Percentiles rank a stretch among this genome's conserved stretches.
Evolutionary conservation across 371 early-diverging fungal genomes (phyloP).

Genomic region (Mortierella sp.): DNA sequence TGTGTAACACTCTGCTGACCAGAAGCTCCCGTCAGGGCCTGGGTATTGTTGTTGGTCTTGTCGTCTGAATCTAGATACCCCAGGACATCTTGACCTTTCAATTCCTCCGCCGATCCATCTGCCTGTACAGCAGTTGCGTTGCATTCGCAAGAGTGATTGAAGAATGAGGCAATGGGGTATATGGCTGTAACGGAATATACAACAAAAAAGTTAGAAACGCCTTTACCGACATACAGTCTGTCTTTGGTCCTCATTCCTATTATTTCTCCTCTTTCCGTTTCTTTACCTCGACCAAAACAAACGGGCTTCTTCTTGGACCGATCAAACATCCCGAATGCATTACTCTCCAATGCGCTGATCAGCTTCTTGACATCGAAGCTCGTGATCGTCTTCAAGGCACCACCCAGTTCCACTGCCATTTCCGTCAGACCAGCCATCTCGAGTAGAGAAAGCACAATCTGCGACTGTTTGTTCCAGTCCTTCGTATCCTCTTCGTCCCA

Average conservation of each 20-base stretch:
- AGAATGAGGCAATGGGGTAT: constrained; percentile 49
- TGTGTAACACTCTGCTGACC: no score
- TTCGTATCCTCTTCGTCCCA: constrained; percentile 52
- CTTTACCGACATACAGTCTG: no score
- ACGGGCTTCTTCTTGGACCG: constrained; percentile 32
- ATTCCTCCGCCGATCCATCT: constrained; percentile 30
- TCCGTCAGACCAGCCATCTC: constrained; percentile 40
- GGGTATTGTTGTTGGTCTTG: not conserved
- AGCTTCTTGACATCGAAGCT: constrained; percentile 29
- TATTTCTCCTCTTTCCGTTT: not conserved
- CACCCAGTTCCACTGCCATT: constrained; percentile 14
- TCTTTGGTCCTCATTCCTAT: not conserved
- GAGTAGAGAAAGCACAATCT: constrained; percentile 31
- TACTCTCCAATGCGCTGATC: constrained; percentile 49
- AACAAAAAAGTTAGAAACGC: not conserved
- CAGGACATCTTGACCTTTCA: constrained; percentile 24
- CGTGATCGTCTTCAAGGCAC: constrained; percentile 6
- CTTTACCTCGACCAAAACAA: constrained; percentile 52
- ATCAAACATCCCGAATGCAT: constrained; percentile 56
- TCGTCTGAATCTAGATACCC: constrained; percentile 4
- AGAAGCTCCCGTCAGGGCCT: no score
- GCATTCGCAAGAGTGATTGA: constrained; percentile 52
- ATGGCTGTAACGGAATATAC: constrained; percentile 16
- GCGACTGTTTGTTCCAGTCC: constrained; percentile 47
- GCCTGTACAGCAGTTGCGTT: constrained; percentile 47